Evolutionary conservation across 2,329 filamentous ascomycete genomes (phyloP), one percentile per base, ranked within the genome.

Genomic region (Fusarium xylarioides): DNA sequence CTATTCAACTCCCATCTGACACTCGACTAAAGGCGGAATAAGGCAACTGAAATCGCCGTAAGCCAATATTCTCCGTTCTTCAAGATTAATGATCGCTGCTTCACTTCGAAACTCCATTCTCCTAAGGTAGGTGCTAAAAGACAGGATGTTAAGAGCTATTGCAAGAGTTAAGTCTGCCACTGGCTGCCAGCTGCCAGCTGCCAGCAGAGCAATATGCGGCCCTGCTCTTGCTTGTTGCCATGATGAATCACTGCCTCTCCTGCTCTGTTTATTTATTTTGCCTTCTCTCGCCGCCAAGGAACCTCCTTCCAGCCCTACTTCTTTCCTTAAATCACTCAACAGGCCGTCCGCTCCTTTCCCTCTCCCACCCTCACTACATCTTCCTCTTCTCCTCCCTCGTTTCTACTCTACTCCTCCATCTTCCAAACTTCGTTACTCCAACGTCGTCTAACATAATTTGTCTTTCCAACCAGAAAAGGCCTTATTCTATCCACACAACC

Each of bases 211-310:
- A 26, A 49, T 14, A 38, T 54, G 42, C 26, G 23, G 30, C 38
- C 55, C 44, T 37, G 57, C 54, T 38, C 35, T 65, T 59, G 59
- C 54, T 57, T 44, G 23, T 52, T 46, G 47, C 38, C 26, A 58
- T 43, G 40, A 40, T 71, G 72, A 77, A 73, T 76, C 75, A 76
- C 64, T 61, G 63, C n/a, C 47, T 43, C 34, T 44, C 60, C 35
- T 59, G 52, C 49, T 50, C 35, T 50, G 32, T 32, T 30, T 35
- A 38, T 54, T 61, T 59, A 16, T 46, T 26, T 49, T 38, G 6
- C 15, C 23, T 52, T 35, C 7, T 15, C 32, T 23, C 30, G 9
- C 30, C 34, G 28, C 34, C 38, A 47, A 62, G 37, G 32, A 68
- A 58, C 21, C 37, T 53, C 43, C 35, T 34, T 38, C 59, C 43